These are phyloP conservation scores for Stenogyne calaminthoides DNA, from an alignment of 305 asterid genomes.

Conservation along the genomic window DNA sequence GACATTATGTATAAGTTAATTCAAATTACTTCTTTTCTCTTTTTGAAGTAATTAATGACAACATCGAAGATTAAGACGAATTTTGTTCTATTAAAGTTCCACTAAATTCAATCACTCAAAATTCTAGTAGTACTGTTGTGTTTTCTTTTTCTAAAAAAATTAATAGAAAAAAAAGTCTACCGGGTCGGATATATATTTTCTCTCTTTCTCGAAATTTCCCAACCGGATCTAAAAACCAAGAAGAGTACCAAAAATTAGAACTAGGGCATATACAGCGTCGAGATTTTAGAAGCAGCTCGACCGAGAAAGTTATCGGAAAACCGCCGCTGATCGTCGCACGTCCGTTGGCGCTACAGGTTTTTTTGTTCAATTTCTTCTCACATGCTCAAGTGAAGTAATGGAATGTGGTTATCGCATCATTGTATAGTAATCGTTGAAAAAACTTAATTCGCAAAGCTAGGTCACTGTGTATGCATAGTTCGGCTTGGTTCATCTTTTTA, in stretches of 20 bases:
- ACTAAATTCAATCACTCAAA: too few relatives aligned
- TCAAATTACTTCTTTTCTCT: too few relatives aligned
- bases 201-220: neutral
- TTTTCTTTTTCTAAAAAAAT: too few relatives aligned
- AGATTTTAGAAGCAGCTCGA: too few relatives aligned
- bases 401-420: neutral
- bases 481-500: neutral
- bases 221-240: neutral
- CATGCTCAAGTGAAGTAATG: neutral
- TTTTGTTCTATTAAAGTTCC: too few relatives aligned
- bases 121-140: too few relatives aligned
- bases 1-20: too few relatives aligned
- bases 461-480: neutral
- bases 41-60: too few relatives aligned
- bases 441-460: neutral
- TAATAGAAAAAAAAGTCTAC: too few relatives aligned
- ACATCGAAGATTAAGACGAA: too few relatives aligned
- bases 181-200: too few relatives aligned
- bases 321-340: neutral
- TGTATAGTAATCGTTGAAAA: neutral
- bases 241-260: neutral
- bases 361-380: neutral
- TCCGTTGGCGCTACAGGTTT: constrained; percentile 5
- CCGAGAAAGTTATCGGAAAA: neutral
- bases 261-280: neutral